These are phyloP conservation scores for Tolypocladium ophioglossoides DNA, from an alignment of 2,329 filamentous ascomycete genomes.

Conservation along the genomic window DNA sequence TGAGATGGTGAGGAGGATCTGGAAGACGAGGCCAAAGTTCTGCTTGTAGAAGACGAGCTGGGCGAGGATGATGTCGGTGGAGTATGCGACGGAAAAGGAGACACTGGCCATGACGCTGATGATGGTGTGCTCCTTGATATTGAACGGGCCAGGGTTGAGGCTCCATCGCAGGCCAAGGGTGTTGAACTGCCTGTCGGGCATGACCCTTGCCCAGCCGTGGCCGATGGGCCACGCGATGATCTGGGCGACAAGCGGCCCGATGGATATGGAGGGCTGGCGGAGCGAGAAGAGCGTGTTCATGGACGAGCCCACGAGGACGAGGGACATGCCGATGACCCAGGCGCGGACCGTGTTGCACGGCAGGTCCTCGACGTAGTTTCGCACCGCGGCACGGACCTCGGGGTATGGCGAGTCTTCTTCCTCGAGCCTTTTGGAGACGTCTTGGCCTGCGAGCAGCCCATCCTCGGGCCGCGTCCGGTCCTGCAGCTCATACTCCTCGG, in stretches of 20 bases:
- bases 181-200: slow-evolving; percentile 38
- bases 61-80: slow-evolving; percentile 63
- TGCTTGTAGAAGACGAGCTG: slow-evolving; percentile 64
- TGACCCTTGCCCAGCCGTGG: slow-evolving; percentile 45
- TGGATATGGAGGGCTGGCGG: slow-evolving; percentile 48
- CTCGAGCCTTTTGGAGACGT: slow-evolving; percentile 22
- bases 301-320: slow-evolving; percentile 46
- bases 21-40: slow-evolving; percentile 55
- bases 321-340: slow-evolving; percentile 49
- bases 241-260: slow-evolving; percentile 51
- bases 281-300: slow-evolving; percentile 56
- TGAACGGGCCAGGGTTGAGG: slow-evolving; percentile 60
- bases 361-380: slow-evolving; percentile 53
- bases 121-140: slow-evolving; percentile 58
- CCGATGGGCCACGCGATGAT: slow-evolving; percentile 55
- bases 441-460: slow-evolving; percentile 4
- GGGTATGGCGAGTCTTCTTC: slow-evolving; percentile 55
- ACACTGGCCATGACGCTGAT: slow-evolving; percentile 64
- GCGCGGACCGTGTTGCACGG: slow-evolving; percentile 57
- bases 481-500: slow-evolving; percentile 27
- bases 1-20: slow-evolving; percentile 55
- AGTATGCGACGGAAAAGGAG: slow-evolving; percentile 59
- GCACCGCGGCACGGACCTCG: slow-evolving; percentile 53
- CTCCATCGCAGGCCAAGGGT: slow-evolving; percentile 44
- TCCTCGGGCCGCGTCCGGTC: slow-evolving; percentile 15